A percentile compares a stretch with the other conserved stretches of the same genome.
Evolutionary conservation across 2,329 filamentous ascomycete genomes (phyloP).

Genomic region (Coniochaeta ligniaria): DNA sequence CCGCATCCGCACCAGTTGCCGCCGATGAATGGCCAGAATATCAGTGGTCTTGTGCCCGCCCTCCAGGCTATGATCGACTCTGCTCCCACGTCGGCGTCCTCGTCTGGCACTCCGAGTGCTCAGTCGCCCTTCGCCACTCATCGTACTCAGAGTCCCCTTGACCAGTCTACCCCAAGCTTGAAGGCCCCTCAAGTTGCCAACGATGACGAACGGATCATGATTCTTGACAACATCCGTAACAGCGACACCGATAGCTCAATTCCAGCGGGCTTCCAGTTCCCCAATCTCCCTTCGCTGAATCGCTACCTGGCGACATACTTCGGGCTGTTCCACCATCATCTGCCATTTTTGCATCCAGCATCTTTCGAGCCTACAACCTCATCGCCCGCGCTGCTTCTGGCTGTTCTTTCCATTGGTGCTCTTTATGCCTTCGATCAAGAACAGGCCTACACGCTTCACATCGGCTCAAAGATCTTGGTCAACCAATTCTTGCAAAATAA

Average conservation of each 20-base stretch:
- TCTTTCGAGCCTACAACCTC: constrained; percentile 78
- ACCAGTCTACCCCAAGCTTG: constrained; percentile 62
- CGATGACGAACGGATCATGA: constrained; percentile 78
- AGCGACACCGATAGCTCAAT: constrained; percentile 77
- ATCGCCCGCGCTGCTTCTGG: constrained; percentile 77
- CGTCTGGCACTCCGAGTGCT: constrained; percentile 61
- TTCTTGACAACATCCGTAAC: constrained; percentile 78
- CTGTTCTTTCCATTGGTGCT: constrained; percentile 89
- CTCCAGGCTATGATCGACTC: constrained; percentile 69
- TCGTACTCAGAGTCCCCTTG: constrained; percentile 61
- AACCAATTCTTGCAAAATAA: constrained; percentile 97
- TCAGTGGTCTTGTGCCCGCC: constrained; percentile 54
- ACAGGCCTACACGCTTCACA: constrained; percentile 93
- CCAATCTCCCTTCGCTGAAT: constrained; percentile 74
- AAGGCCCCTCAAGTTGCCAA: constrained; percentile 72
- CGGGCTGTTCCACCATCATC: constrained; percentile 90
- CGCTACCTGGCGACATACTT: constrained; percentile 95
- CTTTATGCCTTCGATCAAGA: constrained; percentile 97
- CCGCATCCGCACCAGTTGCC: constrained; percentile 54
- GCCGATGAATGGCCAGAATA: constrained; percentile 57
- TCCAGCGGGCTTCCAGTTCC: constrained; percentile 83
- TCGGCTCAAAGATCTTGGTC: constrained; percentile 93
- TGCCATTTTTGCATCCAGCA: constrained; percentile 89
- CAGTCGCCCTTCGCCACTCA: constrained; percentile 63
- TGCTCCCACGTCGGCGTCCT: constrained; percentile 53